Base-by-base conservation (phyloP, 2,329 filamentous ascomycete genomes). In the Madurella fahalii region DNA sequence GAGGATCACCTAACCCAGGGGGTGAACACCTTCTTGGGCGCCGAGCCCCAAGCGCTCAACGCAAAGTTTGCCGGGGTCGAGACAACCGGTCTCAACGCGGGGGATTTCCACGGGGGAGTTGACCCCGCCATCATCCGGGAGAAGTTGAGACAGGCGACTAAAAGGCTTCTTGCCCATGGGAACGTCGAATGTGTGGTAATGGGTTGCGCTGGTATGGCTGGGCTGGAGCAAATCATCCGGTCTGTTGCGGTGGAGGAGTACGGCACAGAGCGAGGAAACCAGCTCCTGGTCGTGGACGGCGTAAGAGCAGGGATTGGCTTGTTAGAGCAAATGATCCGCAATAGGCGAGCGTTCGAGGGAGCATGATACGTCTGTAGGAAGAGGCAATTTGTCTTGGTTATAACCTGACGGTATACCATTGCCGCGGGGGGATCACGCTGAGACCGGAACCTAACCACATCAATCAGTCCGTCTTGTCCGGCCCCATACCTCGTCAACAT, bases 191-290 rank as follows among this genome's bases (percentile, higher is more conserved):
- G 85, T 20, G 82, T 96, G 8, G 87, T 90, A 65, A 80, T 96
- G 75, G 92, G 92, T 0, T 96, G 92, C 68, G 92, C 89, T 2
- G 92, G 91, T 0, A 96, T 96, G 92, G 85, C 86, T 1, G 92
- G 91, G 0, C 79, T 96, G 72, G 87, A 94, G 63, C 77, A 83
- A 40, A 86, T 86, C 55, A 90, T 96, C 40, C 79, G 86, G 34
- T 77, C 81, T 42, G 86, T 86, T 1, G 87, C 88, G 37, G 65
- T 80, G 0, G 83, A 87, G 54, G 76, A 81, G 47, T 77, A 86
- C 53, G 87, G 87, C 1, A 69, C 77, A n/a, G 71, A 77, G 11
- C 75, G 77, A 44, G 87, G 74, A 52, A 73, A 74, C 34, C 63
- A 64, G 2, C 66, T 95, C 4, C 81, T 80, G 64, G 84, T 96